Conservation (phyloP, 306 rosid species). For the Crotalaria pallida region DNA sequence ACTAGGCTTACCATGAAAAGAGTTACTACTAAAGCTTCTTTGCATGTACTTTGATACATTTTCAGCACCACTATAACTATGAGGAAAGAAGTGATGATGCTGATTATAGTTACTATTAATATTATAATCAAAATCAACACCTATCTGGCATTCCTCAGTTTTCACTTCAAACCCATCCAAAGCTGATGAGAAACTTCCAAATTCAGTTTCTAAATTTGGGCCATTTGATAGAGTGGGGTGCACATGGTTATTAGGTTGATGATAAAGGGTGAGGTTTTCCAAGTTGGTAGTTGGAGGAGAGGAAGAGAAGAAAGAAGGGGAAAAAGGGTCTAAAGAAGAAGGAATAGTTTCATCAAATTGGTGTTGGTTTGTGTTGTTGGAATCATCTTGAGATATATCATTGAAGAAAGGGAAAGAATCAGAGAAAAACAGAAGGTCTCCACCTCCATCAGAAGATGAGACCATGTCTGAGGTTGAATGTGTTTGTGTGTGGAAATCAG, state of each 20-base stretch:
- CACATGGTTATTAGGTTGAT: conserved; percentile 1
- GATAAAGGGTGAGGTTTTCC: conserved; percentile 37
- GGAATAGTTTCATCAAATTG: conserved; percentile 27
- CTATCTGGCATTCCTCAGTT: conserved; percentile 52
- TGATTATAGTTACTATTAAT: neutral
- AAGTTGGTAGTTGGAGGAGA: conserved; percentile 53
- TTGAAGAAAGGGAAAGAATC: conserved; percentile 39
- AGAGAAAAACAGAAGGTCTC: conserved; percentile 40
- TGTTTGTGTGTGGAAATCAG: conserved; percentile 14
- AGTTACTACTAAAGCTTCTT: conserved; percentile 66
- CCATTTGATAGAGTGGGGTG: conserved; percentile 12
- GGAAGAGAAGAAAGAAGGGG: conserved; percentile 37
- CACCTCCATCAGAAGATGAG: conserved; percentile 30
- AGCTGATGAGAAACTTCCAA: conserved; percentile 29
- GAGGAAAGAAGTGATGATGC: conserved; percentile 36
- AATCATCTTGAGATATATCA: conserved; percentile 33
- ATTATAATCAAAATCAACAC: conserved; percentile 32
- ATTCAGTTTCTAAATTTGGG: conserved; percentile 21
- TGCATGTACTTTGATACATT: conserved; percentile 52
- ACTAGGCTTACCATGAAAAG: conserved; percentile 49
- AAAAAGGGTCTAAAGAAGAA: conserved; percentile 32
- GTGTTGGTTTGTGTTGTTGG: conserved; percentile 28
- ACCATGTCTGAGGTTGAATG: conserved; percentile 40
- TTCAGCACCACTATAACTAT: conserved; percentile 45
- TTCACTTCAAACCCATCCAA: conserved; percentile 46